Evolutionary conservation across 2,329 filamentous ascomycete genomes (phyloP).

Genomic region (Aspergillus caelatus): DNA sequence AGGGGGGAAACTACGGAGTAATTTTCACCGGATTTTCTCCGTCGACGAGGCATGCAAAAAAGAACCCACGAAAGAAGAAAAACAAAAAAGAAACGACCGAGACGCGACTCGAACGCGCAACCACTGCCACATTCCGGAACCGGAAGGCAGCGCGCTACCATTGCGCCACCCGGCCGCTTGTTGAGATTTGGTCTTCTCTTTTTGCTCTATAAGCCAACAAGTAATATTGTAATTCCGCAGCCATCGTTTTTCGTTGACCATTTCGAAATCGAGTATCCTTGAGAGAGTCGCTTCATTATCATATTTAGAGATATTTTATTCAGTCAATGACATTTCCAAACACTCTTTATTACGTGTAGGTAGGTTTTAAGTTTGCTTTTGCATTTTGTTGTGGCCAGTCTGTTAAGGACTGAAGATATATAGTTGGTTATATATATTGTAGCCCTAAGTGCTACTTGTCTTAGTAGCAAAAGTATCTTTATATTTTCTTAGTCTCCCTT

Average conservation of each 20-base stretch:
- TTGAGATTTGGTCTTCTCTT: not conserved
- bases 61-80: not conserved
- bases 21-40: not conserved
- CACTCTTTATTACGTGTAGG: too few species aligned
- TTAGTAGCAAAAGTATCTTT: too few species aligned
- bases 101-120: slow-evolving; percentile 5
- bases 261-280: too few species aligned
- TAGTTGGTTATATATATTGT: too few species aligned
- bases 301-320: too few species aligned
- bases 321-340: too few species aligned
- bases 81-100: slow-evolving; percentile 3
- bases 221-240: fast-evolving
- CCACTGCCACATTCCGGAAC: slow-evolving; percentile 3
- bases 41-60: not conserved
- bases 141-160: slow-evolving; percentile 7
- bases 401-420: too few species aligned
- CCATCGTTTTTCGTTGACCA: not conserved
- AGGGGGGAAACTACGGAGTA: not conserved
- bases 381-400: too few species aligned
- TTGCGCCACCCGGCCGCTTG: slow-evolving; percentile 1
- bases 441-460: too few species aligned
- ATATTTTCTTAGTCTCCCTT: too few species aligned
- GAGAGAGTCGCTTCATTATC: too few species aligned
- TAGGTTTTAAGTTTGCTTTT: too few species aligned
- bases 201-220: fast-evolving